Conservation (phyloP, 2,329 filamentous ascomycete species). For the Pyrenochaeta sp. region DNA sequence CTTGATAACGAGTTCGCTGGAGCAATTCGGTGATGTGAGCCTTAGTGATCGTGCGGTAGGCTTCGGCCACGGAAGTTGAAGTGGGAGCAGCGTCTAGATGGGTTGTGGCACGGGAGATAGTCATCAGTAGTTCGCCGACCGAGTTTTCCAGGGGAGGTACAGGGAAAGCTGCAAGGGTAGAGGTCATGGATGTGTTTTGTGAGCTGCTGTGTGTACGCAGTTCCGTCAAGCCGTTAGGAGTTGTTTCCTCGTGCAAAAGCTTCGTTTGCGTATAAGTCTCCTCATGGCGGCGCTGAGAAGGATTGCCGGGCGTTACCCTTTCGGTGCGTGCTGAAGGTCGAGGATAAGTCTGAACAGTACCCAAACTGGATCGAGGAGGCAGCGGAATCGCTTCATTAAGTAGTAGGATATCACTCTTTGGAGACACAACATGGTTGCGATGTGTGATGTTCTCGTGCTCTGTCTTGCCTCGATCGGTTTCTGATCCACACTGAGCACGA, state of each 20-base stretch:
- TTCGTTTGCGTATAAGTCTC: neutral
- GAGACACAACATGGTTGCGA: neutral
- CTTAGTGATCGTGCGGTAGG: slow-evolving; percentile 9
- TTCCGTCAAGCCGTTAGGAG: neutral
- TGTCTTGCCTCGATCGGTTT: slow-evolving; percentile 1
- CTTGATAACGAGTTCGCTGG: slow-evolving; percentile 17
- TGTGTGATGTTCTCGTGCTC: neutral
- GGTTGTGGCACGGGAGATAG: neutral
- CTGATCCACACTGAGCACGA: slow-evolving; percentile 1
- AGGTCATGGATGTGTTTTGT: neutral
- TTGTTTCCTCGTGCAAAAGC: neutral
- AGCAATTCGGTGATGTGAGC: slow-evolving; percentile 3
- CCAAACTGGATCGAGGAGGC: neutral
- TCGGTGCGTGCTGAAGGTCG: neutral
- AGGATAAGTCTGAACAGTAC: neutral
- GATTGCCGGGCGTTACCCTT: neutral
- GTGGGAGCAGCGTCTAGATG: neutral
- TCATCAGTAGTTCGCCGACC: slow-evolving; percentile 12
- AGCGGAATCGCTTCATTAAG: slow-evolving; percentile 2
- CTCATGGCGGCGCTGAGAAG: neutral
- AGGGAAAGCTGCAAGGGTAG: slow-evolving; percentile 11
- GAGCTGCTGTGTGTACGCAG: neutral
- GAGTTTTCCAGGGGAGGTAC: slow-evolving; percentile 16
- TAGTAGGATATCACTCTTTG: neutral
- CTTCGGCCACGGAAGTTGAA: slow-evolving; percentile 2